A percentile compares a stretch with the other conserved stretches of the same genome.
phyloP scores from a whole-genome alignment of 2,329 filamentous ascomycete species.

The Colletotrichum sp. region DNA sequence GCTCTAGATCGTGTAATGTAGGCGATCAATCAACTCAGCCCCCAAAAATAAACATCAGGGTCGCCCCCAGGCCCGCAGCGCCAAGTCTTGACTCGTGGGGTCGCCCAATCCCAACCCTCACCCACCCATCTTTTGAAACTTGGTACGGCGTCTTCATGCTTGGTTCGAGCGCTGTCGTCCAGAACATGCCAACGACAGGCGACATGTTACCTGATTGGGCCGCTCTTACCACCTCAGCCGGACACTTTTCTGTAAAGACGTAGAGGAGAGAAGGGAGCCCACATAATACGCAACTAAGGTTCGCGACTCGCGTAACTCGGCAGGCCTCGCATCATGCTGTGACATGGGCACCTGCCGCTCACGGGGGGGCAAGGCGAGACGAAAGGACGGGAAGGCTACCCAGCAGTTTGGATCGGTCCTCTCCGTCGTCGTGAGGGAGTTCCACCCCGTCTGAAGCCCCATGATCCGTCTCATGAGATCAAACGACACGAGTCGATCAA shows the following conservation, averaged over 20 bases:
- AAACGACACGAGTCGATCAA: background rate
- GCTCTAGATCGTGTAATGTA: background rate
- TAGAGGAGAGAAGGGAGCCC: background rate
- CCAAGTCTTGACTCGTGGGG: background rate
- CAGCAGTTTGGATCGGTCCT: background rate
- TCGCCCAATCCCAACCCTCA: background rate
- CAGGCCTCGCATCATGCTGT: background rate
- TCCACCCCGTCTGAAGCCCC: background rate
- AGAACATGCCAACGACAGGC: background rate
- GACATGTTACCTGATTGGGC: background rate
- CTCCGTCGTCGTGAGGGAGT: background rate
- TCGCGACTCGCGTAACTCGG: background rate
- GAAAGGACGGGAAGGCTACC: background rate
- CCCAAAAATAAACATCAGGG: background rate
- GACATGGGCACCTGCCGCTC: background rate
- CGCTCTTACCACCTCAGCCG: background rate
- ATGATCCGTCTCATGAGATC: background rate
- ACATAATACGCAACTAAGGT: background rate
- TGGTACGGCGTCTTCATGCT: background rate
- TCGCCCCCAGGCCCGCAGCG: background rate
- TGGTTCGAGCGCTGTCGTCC: background rate
- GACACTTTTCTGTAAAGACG: background rate
- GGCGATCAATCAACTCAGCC: background rate
- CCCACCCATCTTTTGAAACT: background rate
- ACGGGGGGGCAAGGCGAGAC: background rate